phyloP scores from a whole-genome alignment of 768 basidiomycete genomes.

The Scleroderma citrinum region DNA sequence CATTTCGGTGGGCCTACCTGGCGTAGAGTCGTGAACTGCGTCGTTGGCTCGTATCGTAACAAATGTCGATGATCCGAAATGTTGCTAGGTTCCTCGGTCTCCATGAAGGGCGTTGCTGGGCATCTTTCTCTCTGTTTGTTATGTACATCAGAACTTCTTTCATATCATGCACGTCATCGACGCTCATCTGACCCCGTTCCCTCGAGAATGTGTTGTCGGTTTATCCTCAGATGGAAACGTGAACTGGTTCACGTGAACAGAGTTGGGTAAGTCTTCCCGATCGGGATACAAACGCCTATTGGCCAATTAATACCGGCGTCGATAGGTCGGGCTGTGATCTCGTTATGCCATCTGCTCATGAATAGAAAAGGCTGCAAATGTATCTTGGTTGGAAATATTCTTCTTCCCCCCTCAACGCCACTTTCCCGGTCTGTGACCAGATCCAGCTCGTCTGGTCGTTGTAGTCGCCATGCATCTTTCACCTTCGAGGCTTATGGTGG shows the following conservation, averaged over 20 bases:
- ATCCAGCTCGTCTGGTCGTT: conserved; percentile 1
- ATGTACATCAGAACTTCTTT: conserved; percentile 16
- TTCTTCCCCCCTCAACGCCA: not conserved
- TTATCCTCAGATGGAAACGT: not conserved
- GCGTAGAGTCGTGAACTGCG: too few relatives aligned
- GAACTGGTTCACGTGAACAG: not conserved
- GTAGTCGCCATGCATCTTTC: conserved; percentile 13
- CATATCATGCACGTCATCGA: conserved; percentile 10
- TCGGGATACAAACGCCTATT: not conserved
- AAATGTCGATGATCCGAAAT: conserved; percentile 5
- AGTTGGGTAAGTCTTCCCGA: not conserved
- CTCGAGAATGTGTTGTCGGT: conserved; percentile 16
- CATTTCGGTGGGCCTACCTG: conserved; percentile 18
- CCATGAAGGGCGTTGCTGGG: conserved; percentile 10
- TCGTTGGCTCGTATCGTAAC: not conserved
- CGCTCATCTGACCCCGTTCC: conserved; percentile 11
- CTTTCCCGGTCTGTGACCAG: not conserved
- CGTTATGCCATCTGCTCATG: not conserved
- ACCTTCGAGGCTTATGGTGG: conserved; percentile 24
- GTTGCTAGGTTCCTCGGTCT: conserved; percentile 22
- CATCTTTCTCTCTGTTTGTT: not conserved
- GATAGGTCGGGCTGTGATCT: not conserved
- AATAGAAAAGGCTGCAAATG: conserved; percentile 17
- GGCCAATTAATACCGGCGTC: not conserved
- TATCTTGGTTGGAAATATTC: not conserved